phyloP scores from a whole-genome alignment of 495 filamentous ascomycete genomes.

The Neurospora hispaniola region DNA sequence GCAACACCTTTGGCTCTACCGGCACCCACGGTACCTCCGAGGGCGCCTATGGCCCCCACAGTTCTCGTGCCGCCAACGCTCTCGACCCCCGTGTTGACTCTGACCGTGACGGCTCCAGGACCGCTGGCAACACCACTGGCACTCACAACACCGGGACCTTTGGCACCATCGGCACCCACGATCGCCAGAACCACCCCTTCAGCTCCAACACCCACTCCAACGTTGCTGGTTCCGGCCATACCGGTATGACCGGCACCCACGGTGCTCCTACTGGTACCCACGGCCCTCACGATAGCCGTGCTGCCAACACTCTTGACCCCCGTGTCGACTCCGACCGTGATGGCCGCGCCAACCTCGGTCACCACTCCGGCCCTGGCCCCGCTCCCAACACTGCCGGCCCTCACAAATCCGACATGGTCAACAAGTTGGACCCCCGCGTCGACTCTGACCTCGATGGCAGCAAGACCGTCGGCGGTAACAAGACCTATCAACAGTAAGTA shows the following conservation, averaged over 20 bases:
- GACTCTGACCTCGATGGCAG: constrained; percentile 39
- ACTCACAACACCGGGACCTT: constrained; percentile 5
- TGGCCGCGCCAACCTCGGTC: constrained; percentile 15
- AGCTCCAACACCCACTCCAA: constrained; percentile 12
- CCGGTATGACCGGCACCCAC: constrained; percentile 21
- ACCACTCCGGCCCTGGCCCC: constrained; percentile 23
- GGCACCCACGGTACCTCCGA: neutral
- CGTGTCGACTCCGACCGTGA: constrained; percentile 38
- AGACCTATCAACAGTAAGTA: constrained; percentile 35
- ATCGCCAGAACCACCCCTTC: neutral
- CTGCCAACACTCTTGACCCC: constrained; percentile 46
- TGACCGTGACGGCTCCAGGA: constrained; percentile 13
- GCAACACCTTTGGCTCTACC: neutral
- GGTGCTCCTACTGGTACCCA: constrained; percentile 16
- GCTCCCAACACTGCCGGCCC: constrained; percentile 40
- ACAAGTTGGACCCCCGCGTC: constrained; percentile 46
- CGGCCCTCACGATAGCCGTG: constrained; percentile 41
- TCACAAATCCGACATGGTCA: constrained; percentile 39
- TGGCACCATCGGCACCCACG: constrained; percentile 3
- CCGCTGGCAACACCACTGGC: constrained; percentile 9
- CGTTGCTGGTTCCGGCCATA: constrained; percentile 20
- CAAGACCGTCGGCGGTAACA: constrained; percentile 34
- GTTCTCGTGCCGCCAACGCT: constrained; percentile 27
- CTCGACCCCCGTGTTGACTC: constrained; percentile 41
- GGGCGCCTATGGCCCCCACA: neutral